phyloP scores from a whole-genome alignment of 169 alveolate genomes.

The Amoebophrya sp. region DNA sequence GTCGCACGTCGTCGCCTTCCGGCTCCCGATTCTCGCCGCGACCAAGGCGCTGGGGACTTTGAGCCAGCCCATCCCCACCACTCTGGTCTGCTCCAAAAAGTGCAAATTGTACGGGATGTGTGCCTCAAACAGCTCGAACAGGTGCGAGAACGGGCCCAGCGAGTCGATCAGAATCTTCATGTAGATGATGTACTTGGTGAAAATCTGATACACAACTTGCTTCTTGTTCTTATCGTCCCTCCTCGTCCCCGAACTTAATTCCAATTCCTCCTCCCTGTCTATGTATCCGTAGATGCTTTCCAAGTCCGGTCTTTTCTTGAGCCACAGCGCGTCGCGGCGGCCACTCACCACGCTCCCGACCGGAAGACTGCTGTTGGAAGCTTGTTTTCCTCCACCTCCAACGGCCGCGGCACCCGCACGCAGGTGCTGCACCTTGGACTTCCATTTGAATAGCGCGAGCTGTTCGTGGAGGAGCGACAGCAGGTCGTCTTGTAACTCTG shows the following conservation, averaged over 20 bases:
- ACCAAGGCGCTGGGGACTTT: not conserved
- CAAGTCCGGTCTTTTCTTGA: not conserved
- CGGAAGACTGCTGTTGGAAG: not conserved
- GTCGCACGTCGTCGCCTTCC: not conserved
- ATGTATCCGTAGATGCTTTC: not conserved
- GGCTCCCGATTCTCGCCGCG: not conserved
- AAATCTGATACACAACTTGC: not conserved
- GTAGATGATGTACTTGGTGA: not conserved
- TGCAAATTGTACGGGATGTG: not conserved
- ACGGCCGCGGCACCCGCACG: too few species aligned
- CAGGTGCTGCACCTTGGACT: too few species aligned
- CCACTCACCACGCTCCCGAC: not conserved
- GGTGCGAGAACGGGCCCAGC: not conserved
- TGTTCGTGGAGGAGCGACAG: not conserved
- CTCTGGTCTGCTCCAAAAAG: not conserved
- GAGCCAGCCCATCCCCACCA: not conserved
- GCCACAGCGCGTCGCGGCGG: not conserved
- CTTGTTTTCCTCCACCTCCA: not conserved
- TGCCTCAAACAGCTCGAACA: not conserved
- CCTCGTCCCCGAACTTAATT: not conserved
- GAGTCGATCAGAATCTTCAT: constrained; percentile 2
- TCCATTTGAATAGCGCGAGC: not conserved
- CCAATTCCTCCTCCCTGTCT: not conserved
- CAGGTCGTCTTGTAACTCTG: not conserved
- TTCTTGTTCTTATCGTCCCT: not conserved